A percentile compares a stretch with the other conserved stretches of the same genome.
phyloP scores from a whole-genome alignment of 2,329 filamentous ascomycete genomes.

The Harringtonia aguacate region DNA sequence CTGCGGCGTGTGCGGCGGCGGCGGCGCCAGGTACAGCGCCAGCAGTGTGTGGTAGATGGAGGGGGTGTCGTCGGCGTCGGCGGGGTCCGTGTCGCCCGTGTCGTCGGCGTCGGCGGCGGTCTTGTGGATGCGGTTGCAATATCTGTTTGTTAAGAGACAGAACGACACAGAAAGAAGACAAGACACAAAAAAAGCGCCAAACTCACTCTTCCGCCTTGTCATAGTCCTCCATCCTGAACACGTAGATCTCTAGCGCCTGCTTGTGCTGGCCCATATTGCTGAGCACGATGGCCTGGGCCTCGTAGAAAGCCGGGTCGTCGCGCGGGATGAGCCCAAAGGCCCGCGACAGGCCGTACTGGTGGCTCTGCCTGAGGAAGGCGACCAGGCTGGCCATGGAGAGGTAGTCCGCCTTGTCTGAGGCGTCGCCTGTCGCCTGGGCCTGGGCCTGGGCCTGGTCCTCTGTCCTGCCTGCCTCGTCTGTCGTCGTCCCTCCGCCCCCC shows the following conservation, averaged over 20 bases:
- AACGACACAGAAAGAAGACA: slow-evolving; percentile 4
- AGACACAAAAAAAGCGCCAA: neutral
- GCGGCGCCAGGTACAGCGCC: slow-evolving; percentile 78
- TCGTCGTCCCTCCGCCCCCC: slow-evolving; percentile 16
- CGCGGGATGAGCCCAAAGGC: slow-evolving; percentile 69
- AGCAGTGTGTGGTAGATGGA: slow-evolving; percentile 91
- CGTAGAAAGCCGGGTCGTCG: slow-evolving; percentile 78
- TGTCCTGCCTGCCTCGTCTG: neutral
- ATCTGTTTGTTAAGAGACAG: slow-evolving; percentile 34
- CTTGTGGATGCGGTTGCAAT: slow-evolving; percentile 79
- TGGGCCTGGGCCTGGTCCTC: slow-evolving; percentile 28
- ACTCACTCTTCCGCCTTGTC: slow-evolving; percentile 84
- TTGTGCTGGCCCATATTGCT: slow-evolving; percentile 94
- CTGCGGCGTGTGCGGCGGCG: slow-evolving; percentile 58
- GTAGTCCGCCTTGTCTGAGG: slow-evolving; percentile 11
- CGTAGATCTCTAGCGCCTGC: slow-evolving; percentile 93
- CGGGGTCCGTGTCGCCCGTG: neutral
- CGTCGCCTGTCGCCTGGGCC: slow-evolving; percentile 15
- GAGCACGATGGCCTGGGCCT: slow-evolving; percentile 80
- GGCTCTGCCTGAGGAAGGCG: slow-evolving; percentile 62
- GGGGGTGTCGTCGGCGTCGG: slow-evolving; percentile 29
- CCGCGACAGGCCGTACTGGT: slow-evolving; percentile 68
- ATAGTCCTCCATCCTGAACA: slow-evolving; percentile 84
- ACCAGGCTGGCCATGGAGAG: slow-evolving; percentile 57
- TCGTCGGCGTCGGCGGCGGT: neutral